Conservation (phyloP, 2,329 filamentous ascomycete genomes). For the Penicillium sp. region DNA sequence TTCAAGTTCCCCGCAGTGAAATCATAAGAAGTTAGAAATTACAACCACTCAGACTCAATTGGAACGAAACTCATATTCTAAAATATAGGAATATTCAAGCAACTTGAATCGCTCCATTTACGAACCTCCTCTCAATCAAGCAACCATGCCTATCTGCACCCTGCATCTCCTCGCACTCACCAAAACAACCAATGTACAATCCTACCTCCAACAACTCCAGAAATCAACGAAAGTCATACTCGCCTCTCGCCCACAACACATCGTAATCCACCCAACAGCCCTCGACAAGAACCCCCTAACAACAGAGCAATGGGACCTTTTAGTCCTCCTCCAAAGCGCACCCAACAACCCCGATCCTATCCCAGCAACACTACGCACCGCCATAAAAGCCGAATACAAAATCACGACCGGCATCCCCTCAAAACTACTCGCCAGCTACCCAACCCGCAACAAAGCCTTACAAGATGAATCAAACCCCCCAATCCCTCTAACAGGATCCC, state of each 20-base stretch:
- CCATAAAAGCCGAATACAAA: constrained; percentile 36
- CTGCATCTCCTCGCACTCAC: constrained; percentile 40
- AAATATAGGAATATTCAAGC: neutral
- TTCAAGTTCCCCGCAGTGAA: constrained; percentile 6
- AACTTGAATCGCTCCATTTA: neutral
- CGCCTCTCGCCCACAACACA: constrained; percentile 40
- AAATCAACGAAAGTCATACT: constrained; percentile 35
- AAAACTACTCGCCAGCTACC: constrained; percentile 36
- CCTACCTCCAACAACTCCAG: constrained; percentile 34
- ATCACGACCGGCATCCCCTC: constrained; percentile 41
- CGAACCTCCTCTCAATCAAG: neutral
- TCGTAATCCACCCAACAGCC: constrained; percentile 39
- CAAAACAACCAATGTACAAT: constrained; percentile 23
- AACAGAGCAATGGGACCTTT: constrained; percentile 38
- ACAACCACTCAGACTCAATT: too few relatives aligned
- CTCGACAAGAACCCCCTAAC: constrained; percentile 36
- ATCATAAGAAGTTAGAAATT: neutral
- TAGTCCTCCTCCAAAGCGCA: constrained; percentile 35
- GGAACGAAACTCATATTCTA: neutral
- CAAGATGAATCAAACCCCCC: constrained; percentile 20
- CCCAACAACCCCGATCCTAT: constrained; percentile 18
- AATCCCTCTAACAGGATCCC: constrained; percentile 29
- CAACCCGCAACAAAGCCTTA: constrained; percentile 27
- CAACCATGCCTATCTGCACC: constrained; percentile 40
- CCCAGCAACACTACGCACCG: constrained; percentile 20